Evolutionary conservation across 768 basidiomycete species (phyloP).

Genomic region (Termitomyces sp.): DNA sequence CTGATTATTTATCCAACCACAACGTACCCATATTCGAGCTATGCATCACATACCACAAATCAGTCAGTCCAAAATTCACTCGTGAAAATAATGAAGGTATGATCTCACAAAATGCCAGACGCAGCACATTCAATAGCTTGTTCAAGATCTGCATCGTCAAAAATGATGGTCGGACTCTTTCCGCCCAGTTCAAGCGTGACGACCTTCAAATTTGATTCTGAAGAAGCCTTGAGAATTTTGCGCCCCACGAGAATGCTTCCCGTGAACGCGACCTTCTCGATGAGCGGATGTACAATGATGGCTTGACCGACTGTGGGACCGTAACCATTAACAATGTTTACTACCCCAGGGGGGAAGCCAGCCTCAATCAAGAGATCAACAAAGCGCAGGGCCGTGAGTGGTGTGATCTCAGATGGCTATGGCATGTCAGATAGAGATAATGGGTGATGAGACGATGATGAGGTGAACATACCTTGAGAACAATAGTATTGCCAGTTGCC

Average conservation of each 20-base stretch:
- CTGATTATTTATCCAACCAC: neutral
- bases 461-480: neutral
- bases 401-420: slow-evolving; percentile 62
- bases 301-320: slow-evolving; percentile 58
- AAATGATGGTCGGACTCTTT: slow-evolving; percentile 67
- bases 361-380: slow-evolving; percentile 51
- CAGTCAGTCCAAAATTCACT: neutral
- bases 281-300: slow-evolving; percentile 46
- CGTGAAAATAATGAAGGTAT: neutral
- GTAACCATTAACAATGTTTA: slow-evolving; percentile 59
- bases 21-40: slow-evolving; percentile 31
- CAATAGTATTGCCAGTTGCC: slow-evolving; percentile 38
- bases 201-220: slow-evolving; percentile 78
- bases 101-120: slow-evolving; percentile 65
- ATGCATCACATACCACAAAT: neutral
- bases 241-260: slow-evolving; percentile 74
- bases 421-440: neutral
- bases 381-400: slow-evolving; percentile 50
- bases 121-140: slow-evolving; percentile 20
- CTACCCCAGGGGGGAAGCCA: slow-evolving; percentile 65
- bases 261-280: slow-evolving; percentile 81
- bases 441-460: too few relatives aligned
- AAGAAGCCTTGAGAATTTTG: slow-evolving; percentile 72
- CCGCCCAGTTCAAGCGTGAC: slow-evolving; percentile 81
- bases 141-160: slow-evolving; percentile 54